Conservation (phyloP, 176 grass and related monocot species). For the Echinochloa phyllopogon region DNA sequence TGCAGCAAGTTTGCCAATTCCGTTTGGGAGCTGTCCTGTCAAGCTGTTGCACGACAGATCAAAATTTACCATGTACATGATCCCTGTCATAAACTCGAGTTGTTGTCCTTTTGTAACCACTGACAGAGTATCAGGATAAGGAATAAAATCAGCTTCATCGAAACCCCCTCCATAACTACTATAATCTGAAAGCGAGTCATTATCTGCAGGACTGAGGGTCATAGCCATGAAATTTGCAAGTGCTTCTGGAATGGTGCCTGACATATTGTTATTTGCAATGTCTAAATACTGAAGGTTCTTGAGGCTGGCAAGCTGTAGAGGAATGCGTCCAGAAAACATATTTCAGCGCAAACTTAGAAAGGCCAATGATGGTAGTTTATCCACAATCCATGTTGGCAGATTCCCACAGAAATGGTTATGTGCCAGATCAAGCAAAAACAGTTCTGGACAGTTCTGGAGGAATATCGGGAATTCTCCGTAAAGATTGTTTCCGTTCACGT, state of each 20-base stretch:
- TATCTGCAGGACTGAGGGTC: background rate
- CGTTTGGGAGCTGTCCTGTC: background rate
- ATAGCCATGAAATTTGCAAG: constrained; percentile 30
- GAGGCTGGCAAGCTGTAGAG: constrained; percentile 14
- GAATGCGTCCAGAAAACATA: constrained; percentile 48
- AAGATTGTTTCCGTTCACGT: background rate
- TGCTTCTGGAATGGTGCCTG: constrained; percentile 33
- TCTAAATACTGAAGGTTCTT: constrained; percentile 49
- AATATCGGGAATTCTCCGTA: background rate
- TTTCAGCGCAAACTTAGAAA: constrained; percentile 36
- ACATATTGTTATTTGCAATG: constrained; percentile 40
- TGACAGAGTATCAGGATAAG: background rate
- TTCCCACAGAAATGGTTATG: background rate
- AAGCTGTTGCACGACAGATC: constrained; percentile 40
- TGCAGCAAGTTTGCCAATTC: background rate
- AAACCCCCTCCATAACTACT: rapidly evolving
- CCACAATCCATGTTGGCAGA: background rate
- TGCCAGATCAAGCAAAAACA: background rate
- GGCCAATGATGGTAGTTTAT: constrained; percentile 11
- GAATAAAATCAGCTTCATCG: rapidly evolving
- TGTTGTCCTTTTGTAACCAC: constrained; percentile 39
- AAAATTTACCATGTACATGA: constrained; percentile 33
- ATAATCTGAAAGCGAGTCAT: background rate
- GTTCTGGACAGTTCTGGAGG: background rate
- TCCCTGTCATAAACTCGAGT: background rate